phyloP scores from a whole-genome alignment of 306 rosid species.

The Cicer judaicum region DNA sequence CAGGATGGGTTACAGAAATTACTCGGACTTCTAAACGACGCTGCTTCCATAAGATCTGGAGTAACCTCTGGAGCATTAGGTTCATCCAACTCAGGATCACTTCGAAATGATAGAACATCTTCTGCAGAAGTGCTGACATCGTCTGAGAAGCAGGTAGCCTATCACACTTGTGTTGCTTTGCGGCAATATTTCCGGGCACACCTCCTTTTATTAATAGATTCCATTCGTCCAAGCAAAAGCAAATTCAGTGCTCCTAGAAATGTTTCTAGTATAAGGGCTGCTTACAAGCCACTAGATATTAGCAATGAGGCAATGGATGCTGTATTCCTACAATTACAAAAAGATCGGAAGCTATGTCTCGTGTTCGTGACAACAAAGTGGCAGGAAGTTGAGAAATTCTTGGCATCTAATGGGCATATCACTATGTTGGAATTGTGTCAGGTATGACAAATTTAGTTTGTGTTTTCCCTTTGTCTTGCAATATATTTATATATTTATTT shows the following conservation, averaged over 20 bases:
- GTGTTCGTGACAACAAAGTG: conserved; percentile 92
- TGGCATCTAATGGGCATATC: conserved; percentile 78
- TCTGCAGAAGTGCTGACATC: conserved; percentile 89
- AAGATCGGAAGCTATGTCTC: conserved; percentile 94
- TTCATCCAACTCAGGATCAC: conserved; percentile 67
- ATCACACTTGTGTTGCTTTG: conserved; percentile 89
- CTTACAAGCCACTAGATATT: conserved; percentile 91
- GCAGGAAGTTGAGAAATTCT: conserved; percentile 84
- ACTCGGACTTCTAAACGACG: conserved; percentile 82
- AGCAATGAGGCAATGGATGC: conserved; percentile 94
- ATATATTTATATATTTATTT: conserved; percentile 12
- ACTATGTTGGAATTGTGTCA: conserved; percentile 96
- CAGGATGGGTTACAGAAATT: conserved; percentile 88
- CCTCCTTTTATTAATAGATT: conserved; percentile 86
- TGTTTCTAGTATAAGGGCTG: conserved; percentile 84
- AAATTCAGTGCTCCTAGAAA: conserved; percentile 84
- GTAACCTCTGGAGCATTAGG: conserved; percentile 80
- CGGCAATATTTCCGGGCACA: conserved; percentile 96
- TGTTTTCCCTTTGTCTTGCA: conserved; percentile 7
- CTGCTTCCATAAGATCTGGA: conserved; percentile 90
- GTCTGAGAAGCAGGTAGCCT: conserved; percentile 96
- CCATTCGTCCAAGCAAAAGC: conserved; percentile 89
- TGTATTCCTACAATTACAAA: conserved; percentile 81
- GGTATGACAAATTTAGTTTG: conserved; percentile 55
- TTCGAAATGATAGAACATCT: conserved; percentile 78